A percentile compares a stretch with the other conserved stretches of the same genome.
Evolutionary conservation across 2,329 filamentous ascomycete genomes (phyloP).

Genomic region (Ilyonectria mors-panacis): DNA sequence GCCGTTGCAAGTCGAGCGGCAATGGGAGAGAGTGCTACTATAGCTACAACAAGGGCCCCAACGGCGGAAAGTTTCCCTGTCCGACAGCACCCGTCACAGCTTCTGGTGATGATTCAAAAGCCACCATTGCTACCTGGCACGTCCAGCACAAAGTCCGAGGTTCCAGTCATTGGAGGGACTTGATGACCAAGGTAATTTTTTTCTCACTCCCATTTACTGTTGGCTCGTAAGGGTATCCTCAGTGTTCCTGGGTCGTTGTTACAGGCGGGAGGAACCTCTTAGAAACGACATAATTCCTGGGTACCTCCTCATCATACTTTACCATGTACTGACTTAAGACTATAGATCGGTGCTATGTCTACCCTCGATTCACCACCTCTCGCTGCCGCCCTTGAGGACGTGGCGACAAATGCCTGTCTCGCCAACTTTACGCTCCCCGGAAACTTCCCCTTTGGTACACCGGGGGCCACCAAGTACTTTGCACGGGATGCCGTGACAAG

Average conservation of each 20-base stretch:
- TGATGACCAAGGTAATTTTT: slow-evolving; percentile 54
- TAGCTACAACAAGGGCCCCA: slow-evolving; percentile 55
- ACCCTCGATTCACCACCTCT: slow-evolving; percentile 47
- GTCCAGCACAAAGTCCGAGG: slow-evolving; percentile 53
- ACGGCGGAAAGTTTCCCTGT: slow-evolving; percentile 54
- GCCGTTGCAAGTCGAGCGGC: slow-evolving; percentile 53
- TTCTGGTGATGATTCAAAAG: slow-evolving; percentile 46
- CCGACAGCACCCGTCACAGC: slow-evolving; percentile 44
- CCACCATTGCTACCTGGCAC: slow-evolving; percentile 51
- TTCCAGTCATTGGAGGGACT: slow-evolving; percentile 55
- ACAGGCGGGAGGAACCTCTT: not conserved
- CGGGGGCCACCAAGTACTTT: slow-evolving; percentile 52
- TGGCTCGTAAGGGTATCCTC: too few relatives aligned
- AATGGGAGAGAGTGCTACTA: slow-evolving; percentile 56
- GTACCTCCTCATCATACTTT: not conserved
- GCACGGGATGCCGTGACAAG: slow-evolving; percentile 50
- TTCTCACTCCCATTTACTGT: not conserved
- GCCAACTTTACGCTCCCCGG: slow-evolving; percentile 54
- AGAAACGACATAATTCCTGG: not conserved
- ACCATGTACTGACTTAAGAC: slow-evolving; percentile 3
- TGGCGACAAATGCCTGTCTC: slow-evolving; percentile 54
- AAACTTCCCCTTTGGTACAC: slow-evolving; percentile 57
- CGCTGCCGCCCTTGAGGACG: slow-evolving; percentile 49
- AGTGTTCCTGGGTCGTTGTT: not conserved
- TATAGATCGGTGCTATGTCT: slow-evolving; percentile 48